Base-by-base conservation (phyloP, 1,284 basidiomycete genomes). In the Stygiomarasmius scandens region DNA sequence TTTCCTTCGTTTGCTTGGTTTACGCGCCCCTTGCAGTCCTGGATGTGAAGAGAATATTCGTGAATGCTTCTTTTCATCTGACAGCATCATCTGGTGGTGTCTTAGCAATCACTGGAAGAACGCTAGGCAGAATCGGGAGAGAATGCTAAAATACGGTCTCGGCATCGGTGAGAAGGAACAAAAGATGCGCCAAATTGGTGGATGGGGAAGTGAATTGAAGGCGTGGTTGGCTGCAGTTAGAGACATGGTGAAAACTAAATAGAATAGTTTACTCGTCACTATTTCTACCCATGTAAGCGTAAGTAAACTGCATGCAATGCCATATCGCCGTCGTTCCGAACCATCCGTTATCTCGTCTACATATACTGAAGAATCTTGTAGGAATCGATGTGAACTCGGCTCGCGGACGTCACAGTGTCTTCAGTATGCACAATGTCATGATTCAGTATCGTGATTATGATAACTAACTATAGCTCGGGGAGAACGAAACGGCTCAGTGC, bases 51-150 rank as follows among this genome's bases (percentile, higher is more conserved):
- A 41, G 38, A 41, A 5, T 19, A 41, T 41, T 41, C 38, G 38
- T 19, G 38, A 41, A 19, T 41, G 38, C n/a, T 41, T 41, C 8
- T 41, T 41, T 19, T 41, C 38, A 5, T 41, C 38, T 41, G 38
- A 41, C n/a, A 41, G 38, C 38, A 84, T 87, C 59, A 54, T 88
- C 1, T 82, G 80, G 81, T 87, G 76, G 77, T 85, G 80, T 64
- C 60, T 85, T 27, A 75, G 70, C 23, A 52, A 80, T 2, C 84
- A 86, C 57, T 63, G 66, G 59, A 4, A 29, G 2, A 55, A 64
- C 29, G 67, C 77, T 23, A 49, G 66, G 50, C 59, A 61, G 19
- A 49, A 71, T 52, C 14, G 59, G 38, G 72, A 56, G 44, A 58
- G 62, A 49, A 66, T 78, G 69, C 38, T 63, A 46, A 62, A 67